Conservation (phyloP, 352 stramenopile species). For the Phytophthora pinifolia region DNA sequence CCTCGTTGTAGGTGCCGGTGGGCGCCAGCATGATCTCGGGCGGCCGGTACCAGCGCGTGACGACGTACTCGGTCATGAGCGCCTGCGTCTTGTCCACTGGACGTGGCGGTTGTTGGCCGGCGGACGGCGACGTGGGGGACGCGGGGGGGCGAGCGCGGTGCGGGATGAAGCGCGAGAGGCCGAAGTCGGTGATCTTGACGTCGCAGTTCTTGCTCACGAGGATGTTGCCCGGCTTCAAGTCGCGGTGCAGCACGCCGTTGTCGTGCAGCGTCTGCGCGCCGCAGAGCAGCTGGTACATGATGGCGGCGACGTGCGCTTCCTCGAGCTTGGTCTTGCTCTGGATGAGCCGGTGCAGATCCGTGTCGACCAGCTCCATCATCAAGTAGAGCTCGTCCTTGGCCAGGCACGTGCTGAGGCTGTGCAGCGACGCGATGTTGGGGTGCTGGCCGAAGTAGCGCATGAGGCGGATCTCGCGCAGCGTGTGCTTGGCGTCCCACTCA, state of each 20-base stretch:
- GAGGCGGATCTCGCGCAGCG: constrained; percentile 89
- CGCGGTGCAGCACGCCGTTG: constrained; percentile 85
- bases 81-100: constrained; percentile 52
- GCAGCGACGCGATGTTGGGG: constrained; percentile 83
- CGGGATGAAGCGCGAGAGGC: constrained; percentile 71
- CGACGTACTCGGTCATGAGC: constrained; percentile 86
- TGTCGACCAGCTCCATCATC: constrained; percentile 95
- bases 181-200: constrained; percentile 88
- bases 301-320: constrained; percentile 82
- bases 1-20: constrained; percentile 73
- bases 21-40: constrained; percentile 88
- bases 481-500: constrained; percentile 91
- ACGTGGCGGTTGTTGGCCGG: constrained; percentile 22
- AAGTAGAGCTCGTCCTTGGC: constrained; percentile 94
- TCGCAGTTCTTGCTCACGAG: constrained; percentile 87
- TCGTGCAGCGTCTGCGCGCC: constrained; percentile 91
- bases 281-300: constrained; percentile 94
- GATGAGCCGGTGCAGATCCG: constrained; percentile 90
- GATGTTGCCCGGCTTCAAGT: constrained; percentile 85
- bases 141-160: constrained; percentile 27
- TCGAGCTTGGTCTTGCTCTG: constrained; percentile 88
- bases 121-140: constrained; percentile 6
- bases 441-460: constrained; percentile 91
- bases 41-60: constrained; percentile 82
- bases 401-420: constrained; percentile 83